Conservation (phyloP, 2,329 filamentous ascomycete genomes). For the Uncinocarpus reesii region DNA sequence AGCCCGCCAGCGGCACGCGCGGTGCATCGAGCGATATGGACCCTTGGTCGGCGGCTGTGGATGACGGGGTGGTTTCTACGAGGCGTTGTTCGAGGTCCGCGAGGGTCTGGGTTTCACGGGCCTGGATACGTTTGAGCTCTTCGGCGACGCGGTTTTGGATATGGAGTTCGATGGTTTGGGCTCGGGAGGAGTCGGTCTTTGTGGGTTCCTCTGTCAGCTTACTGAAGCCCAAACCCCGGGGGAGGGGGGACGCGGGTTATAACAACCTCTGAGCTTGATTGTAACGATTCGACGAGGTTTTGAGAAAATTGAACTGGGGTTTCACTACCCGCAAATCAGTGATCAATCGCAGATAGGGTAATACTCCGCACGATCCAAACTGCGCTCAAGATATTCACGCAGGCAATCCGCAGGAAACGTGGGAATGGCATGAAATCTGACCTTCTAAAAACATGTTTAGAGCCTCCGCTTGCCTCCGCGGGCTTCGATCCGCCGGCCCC, state of each 20-base stretch:
- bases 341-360: too few species aligned
- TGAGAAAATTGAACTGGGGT: constrained; percentile 64
- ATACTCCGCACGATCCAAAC: too few species aligned
- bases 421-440: constrained; percentile 30
- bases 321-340: too few species aligned
- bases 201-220: constrained; percentile 1
- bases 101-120: constrained; percentile 59
- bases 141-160: constrained; percentile 76
- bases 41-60: constrained; percentile 28
- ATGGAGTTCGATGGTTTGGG: constrained; percentile 72
- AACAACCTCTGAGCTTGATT: constrained; percentile 78
- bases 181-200: constrained; percentile 80
- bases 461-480: constrained; percentile 37
- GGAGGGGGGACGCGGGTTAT: constrained; percentile 34
- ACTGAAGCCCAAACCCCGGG: constrained; percentile 4
- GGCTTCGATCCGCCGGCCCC: constrained; percentile 54
- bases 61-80: constrained; percentile 17
- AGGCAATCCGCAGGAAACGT: too few species aligned
- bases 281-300: constrained; percentile 69
- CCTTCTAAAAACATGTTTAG: constrained; percentile 54
- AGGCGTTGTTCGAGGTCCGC: constrained; percentile 56
- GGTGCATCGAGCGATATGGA: constrained; percentile 30
- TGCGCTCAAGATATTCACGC: too few species aligned
- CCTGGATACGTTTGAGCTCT: constrained; percentile 71
- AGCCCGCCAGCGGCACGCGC: constrained; percentile 35